Evolutionary conservation across 257 asterid genomes (phyloP), one percentile per base, ranked within the genome.

Genomic region (Capsicum pubescens): DNA sequence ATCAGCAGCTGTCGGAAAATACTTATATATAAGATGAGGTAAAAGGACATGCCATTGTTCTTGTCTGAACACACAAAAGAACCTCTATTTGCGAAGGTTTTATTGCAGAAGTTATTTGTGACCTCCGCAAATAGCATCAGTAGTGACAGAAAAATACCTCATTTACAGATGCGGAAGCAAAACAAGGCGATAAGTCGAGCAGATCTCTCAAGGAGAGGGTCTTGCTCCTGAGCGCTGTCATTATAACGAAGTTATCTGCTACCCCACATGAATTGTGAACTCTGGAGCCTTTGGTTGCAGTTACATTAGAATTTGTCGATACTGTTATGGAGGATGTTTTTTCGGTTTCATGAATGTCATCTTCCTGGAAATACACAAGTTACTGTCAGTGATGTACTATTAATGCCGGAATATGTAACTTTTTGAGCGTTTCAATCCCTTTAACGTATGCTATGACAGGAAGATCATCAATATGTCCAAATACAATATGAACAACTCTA

Each of bases 111-210:
- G 72, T 66, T 32, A 66, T 1, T 32, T 32, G 17, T 66, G 35
- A 66, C n/a, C 19, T 46, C 80, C 0, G 11, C 2, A 0, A 21
- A 19, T 72, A 19, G 60, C 80, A 72, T 72, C 42, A 19, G 0
- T 7, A 12, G 58, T 54, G 9, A 59, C 81, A 76, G 79, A 69
- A 57, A 3, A n/a, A 46, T 78, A 94, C 99, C 98, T 96, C 93
- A 66, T 85, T 87, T 48, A 89, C 84, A 17, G 97, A 84, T 84
- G 92, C 92, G 67, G 97, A 90, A 57, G 90, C 92, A 17, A 42
- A 63, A 36, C 95, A 93, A 35, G 98, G 99, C 84, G 93, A 84
- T 64, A 96, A 83, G 88, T 96, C 99, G 3, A 96, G 93, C 85
- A 93, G 89, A 91, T 94, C 97, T 80, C 99, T 88, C 61, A 92